A percentile compares a stretch with the other conserved stretches of the same genome.
phyloP scores from a whole-genome alignment of 805 yeast genomes.

The Hanseniaspora lindneri region DNA sequence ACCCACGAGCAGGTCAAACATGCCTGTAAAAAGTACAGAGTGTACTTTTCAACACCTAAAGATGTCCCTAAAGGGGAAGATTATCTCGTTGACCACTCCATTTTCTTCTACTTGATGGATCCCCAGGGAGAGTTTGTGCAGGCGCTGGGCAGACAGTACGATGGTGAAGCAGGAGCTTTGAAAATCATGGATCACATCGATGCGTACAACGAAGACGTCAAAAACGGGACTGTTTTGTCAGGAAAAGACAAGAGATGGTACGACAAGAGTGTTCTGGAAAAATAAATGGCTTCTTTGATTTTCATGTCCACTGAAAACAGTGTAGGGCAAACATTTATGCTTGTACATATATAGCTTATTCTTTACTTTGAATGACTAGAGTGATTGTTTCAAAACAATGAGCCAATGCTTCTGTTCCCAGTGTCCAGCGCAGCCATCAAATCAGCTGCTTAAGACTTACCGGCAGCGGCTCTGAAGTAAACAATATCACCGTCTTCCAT shows the following conservation, averaged over 20 bases:
- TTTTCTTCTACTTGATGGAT: constrained; percentile 94
- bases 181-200: constrained; percentile 66
- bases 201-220: constrained; percentile 57
- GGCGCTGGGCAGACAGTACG: constrained; percentile 84
- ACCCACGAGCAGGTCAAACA: constrained; percentile 71
- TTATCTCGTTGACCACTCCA: constrained; percentile 92
- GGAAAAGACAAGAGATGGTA: constrained; percentile 35
- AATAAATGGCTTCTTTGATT: neutral
- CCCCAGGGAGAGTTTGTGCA: constrained; percentile 95
- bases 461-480: constrained; percentile 88
- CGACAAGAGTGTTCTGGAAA: constrained; percentile 10
- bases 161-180: constrained; percentile 61
- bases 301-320: neutral
- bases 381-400: no score
- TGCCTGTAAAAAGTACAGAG: constrained; percentile 81
- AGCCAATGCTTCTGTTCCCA: no score
- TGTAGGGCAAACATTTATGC: neutral
- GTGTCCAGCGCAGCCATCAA: no score
- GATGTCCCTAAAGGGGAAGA: constrained; percentile 91
- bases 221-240: constrained; percentile 35
- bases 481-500: constrained; percentile 93
- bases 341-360: no score
- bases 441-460: constrained; percentile 57
- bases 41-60: constrained; percentile 94
- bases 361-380: no score